Percentiles rank a stretch among this genome's conserved stretches.
phyloP scores from a whole-genome alignment of 1,139 yeast genomes.

The Diutina pseudorugosa region DNA sequence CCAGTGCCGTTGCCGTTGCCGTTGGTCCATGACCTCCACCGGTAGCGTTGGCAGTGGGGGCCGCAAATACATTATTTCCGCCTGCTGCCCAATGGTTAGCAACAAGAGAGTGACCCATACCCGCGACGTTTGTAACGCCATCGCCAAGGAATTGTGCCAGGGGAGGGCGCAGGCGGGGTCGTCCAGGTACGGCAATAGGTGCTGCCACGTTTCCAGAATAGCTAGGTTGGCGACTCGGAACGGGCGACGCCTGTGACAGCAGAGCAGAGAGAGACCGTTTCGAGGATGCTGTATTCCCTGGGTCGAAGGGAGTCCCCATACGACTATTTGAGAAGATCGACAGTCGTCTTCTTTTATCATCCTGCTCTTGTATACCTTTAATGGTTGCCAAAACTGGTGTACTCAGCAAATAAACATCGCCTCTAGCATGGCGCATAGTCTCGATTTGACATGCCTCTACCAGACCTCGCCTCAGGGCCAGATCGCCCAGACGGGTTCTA shows the following conservation, averaged over 20 bases:
- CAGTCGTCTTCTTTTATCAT: conserved; percentile 31
- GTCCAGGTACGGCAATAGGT: conserved; percentile 11
- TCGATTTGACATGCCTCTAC: conserved; percentile 36
- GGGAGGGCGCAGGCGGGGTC: not conserved
- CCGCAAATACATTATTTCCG: conserved; percentile 16
- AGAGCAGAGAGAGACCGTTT: not conserved
- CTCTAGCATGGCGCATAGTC: conserved; percentile 42
- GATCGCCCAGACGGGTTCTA: conserved; percentile 16
- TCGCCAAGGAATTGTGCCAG: not conserved
- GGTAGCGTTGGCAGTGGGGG: conserved; percentile 20
- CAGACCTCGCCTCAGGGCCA: conserved; percentile 21
- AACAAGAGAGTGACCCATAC: conserved; percentile 4
- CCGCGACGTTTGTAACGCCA: conserved; percentile 2
- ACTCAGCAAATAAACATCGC: conserved; percentile 37
- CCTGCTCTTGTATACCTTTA: conserved; percentile 35
- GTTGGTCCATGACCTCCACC: conserved; percentile 6
- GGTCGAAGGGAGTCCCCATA: not conserved
- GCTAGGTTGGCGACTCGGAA: not conserved
- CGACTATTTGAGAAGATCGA: conserved; percentile 14
- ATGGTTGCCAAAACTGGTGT: conserved; percentile 39
- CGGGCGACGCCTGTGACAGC: not conserved
- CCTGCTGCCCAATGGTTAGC: not conserved
- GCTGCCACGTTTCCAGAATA: conserved; percentile 9
- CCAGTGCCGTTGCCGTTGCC: conserved; percentile 9
- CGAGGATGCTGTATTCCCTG: not conserved